Evolutionary conservation across 2,329 filamentous ascomycete species (phyloP), one percentile per base, ranked within the genome.

Genomic region (Penicillium italicum): DNA sequence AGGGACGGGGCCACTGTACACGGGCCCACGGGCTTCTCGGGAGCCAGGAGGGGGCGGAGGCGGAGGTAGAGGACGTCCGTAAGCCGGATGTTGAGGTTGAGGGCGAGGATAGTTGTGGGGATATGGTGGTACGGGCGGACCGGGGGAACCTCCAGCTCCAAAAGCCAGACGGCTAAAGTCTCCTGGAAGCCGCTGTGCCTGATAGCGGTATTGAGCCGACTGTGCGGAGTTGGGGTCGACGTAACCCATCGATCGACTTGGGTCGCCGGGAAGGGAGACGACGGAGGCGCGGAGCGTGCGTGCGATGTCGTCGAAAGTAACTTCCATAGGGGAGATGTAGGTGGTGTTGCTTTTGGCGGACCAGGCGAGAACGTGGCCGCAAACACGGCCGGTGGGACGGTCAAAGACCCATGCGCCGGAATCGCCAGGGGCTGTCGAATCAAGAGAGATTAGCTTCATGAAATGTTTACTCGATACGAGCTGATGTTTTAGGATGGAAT

Each of bases 321-420:
- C 82, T 55, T 97, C 90, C 93, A 97, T 97, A 0, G 93, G 93
- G 58, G 91, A 94, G 58, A 97, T 94, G 71, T 96, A 97, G 0
- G 91, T 91, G 5, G 91, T 86, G 40, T 85, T 85, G 68, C 89
- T 93, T 58, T 86, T 85, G 60, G 86, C 83, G 63, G 88, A 93
- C 86, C 89, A 96, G 0, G 93, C 93, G 12, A 97, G 80, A 0
- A 97, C 90, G 66, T 97, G 93, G 0, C 93, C 93, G 64, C 90
- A 94, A 3, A 97, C 85, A 36, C 86, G 83, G 1, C 91, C 91
- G n/a, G 86, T 80, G 6, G 82, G 81, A 55, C 89, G 87, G 64
- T 93, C 89, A 16, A 97, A 85, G 4, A 97, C 85, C 93, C 93
- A 97, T 0, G 93, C 93, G 4, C 93, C 93, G 7, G 88, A 93